These are phyloP conservation scores for Teratosphaeria nubilosa DNA, from an alignment of 2,329 filamentous ascomycete species.

Conservation along the genomic window DNA sequence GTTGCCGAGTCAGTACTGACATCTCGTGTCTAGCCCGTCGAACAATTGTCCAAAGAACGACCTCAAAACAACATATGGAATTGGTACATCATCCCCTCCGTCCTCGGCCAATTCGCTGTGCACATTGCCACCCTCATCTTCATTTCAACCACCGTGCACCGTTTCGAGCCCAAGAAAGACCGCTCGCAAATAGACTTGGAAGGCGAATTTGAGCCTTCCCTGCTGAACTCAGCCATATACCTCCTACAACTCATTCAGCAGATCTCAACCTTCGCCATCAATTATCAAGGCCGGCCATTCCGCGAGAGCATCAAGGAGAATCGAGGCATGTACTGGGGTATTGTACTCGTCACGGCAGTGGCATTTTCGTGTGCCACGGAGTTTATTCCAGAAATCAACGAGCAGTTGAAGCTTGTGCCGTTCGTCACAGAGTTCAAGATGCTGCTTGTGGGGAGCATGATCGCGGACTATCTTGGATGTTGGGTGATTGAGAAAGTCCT, in stretches of 20 bases:
- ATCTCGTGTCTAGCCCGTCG: constrained; percentile 55
- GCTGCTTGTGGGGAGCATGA: constrained; percentile 75
- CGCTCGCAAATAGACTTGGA: constrained; percentile 67
- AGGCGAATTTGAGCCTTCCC: constrained; percentile 83
- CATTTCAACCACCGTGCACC: constrained; percentile 79
- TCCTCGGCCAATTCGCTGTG: constrained; percentile 92
- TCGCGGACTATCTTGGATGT: constrained; percentile 77
- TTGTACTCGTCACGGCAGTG: constrained; percentile 77
- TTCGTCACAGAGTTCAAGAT: constrained; percentile 83
- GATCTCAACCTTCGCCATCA: constrained; percentile 97
- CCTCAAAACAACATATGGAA: constrained; percentile 99
- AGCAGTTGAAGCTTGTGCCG: constrained; percentile 82
- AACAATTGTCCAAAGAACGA: constrained; percentile 89
- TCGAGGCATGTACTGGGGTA: constrained; percentile 95
- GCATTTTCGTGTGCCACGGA: constrained; percentile 93
- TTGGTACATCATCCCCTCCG: constrained; percentile 94
- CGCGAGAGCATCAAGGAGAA: constrained; percentile 92
- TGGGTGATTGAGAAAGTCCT: constrained; percentile 78
- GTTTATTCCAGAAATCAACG: constrained; percentile 89
- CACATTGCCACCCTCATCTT: constrained; percentile 93
- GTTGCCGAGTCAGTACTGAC: constrained; percentile 20
- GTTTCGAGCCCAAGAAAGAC: constrained; percentile 58
- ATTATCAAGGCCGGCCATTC: constrained; percentile 98
- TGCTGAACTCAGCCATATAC: constrained; percentile 95
- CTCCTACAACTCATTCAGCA: constrained; percentile 96